These are phyloP conservation scores for Syzygium malaccense DNA, from an alignment of 441 rosid genomes.

Conservation along the genomic window DNA sequence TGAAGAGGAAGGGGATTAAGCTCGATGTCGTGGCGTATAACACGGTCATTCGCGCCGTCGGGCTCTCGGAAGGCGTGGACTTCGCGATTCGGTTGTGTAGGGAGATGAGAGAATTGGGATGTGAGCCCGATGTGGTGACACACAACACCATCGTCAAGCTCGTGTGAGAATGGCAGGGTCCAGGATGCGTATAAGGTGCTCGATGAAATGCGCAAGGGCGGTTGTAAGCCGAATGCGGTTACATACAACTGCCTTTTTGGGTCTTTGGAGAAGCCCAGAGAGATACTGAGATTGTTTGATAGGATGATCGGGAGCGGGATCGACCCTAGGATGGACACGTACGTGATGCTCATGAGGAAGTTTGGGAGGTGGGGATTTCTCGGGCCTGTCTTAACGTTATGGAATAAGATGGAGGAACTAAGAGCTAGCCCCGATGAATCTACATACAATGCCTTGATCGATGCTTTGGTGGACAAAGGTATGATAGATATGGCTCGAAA, in stretches of 20 bases:
- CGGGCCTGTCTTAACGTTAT: constrained; percentile 54
- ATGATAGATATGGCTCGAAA: constrained; percentile 73
- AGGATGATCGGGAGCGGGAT: constrained; percentile 67
- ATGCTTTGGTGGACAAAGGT: constrained; percentile 74
- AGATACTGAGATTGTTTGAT: constrained; percentile 59
- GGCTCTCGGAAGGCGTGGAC: constrained; percentile 68
- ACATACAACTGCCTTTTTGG: constrained; percentile 70
- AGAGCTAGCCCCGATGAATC: constrained; percentile 66
- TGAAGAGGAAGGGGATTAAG: constrained; percentile 58
- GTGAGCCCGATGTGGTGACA: constrained; percentile 68
- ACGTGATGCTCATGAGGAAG: constrained; percentile 88
- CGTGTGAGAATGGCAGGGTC: constrained; percentile 61
- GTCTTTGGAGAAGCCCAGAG: constrained; percentile 55
- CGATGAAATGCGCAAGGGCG: constrained; percentile 60
- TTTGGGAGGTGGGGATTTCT: constrained; percentile 97
- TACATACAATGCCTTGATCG: constrained; percentile 83
- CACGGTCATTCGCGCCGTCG: constrained; percentile 59
- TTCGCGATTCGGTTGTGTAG: constrained; percentile 50
- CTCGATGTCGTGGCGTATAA: constrained; percentile 85
- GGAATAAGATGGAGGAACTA: constrained; percentile 72
- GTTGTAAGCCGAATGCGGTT: constrained; percentile 42
- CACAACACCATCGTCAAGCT: constrained; percentile 64
- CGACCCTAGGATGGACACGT: constrained; percentile 70
- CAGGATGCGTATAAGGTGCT: constrained; percentile 56
- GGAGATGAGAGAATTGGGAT: constrained; percentile 82